Percentiles rank a stretch among this genome's conserved stretches.
These are phyloP conservation scores for Beverwykella pulmonaria DNA, from an alignment of 495 filamentous ascomycete species.

Conservation along the genomic window DNA sequence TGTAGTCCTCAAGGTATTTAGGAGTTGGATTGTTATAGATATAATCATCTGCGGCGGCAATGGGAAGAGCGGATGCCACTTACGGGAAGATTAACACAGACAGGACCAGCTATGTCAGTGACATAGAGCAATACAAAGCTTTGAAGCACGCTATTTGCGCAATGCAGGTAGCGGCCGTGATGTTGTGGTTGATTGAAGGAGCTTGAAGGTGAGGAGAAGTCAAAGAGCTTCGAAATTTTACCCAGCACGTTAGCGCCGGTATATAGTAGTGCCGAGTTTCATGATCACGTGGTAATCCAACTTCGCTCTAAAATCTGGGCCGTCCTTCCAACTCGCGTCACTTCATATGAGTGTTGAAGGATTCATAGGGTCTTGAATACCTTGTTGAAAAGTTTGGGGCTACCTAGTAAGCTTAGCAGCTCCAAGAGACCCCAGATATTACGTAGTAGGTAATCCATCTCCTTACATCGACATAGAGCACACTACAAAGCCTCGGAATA, in stretches of 20 bases:
- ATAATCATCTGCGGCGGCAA: slow-evolving; percentile 38
- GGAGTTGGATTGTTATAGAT: slow-evolving; percentile 79
- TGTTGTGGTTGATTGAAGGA: background rate
- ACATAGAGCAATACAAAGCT: background rate
- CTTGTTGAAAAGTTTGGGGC: too few relatives aligned
- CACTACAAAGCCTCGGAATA: background rate
- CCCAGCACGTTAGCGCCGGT: background rate
- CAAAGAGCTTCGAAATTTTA: background rate
- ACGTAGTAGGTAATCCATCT: too few relatives aligned
- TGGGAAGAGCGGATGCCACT: background rate
- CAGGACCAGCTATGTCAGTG: background rate
- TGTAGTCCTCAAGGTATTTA: slow-evolving; percentile 69
- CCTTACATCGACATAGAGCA: background rate
- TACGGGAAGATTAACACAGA: background rate
- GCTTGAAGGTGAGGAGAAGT: background rate
- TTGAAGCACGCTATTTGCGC: background rate
- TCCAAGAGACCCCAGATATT: too few relatives aligned
- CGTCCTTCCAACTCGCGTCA: too few relatives aligned
- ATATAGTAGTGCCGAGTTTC: background rate
- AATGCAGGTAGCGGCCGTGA: background rate
- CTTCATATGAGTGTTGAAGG: too few relatives aligned
- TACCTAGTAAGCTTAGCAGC: too few relatives aligned
- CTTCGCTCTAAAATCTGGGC: too few relatives aligned
- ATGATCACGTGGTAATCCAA: too few relatives aligned
- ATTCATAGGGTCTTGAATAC: too few relatives aligned